These are phyloP conservation scores for Lactarius trivialis DNA, from an alignment of 768 basidiomycete genomes.

Conservation along the genomic window DNA sequence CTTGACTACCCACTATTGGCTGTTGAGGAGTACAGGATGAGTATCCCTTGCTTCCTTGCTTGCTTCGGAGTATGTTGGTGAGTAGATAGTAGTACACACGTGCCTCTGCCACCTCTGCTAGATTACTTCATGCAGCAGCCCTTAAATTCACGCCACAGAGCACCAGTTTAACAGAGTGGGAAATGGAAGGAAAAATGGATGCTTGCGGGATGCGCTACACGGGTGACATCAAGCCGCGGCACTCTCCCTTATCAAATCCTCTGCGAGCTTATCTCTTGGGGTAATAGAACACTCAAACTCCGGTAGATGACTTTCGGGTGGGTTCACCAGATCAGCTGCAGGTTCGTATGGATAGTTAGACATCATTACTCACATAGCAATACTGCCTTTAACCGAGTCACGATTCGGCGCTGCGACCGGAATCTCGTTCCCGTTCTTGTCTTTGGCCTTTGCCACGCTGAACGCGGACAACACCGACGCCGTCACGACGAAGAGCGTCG, in stretches of 20 bases:
- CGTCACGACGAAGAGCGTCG: background rate
- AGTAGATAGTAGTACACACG: too few species aligned
- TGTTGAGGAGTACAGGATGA: too few species aligned
- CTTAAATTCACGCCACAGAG: too few species aligned
- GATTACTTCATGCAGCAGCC: too few species aligned
- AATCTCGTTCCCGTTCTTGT: background rate
- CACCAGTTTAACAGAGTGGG: too few species aligned
- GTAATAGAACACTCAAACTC: background rate
- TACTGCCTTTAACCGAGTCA: background rate
- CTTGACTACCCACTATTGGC: too few species aligned
- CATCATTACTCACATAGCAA: background rate
- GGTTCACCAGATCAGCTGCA: background rate
- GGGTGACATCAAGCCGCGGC: too few species aligned
- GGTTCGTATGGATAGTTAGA: background rate
- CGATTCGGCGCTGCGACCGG: background rate
- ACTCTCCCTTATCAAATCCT: background rate
- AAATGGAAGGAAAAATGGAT: too few species aligned
- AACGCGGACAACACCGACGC: conserved; percentile 3
- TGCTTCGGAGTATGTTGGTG: too few species aligned
- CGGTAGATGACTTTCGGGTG: too few species aligned
- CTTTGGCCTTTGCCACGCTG: conserved; percentile 5
- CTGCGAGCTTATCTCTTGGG: background rate
- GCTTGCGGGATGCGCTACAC: too few species aligned
- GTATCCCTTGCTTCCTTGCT: background rate
- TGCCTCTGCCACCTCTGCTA: too few species aligned